Conservation (phyloP, 2,329 filamentous ascomycete species). For the Cercospora nicotianae region DNA sequence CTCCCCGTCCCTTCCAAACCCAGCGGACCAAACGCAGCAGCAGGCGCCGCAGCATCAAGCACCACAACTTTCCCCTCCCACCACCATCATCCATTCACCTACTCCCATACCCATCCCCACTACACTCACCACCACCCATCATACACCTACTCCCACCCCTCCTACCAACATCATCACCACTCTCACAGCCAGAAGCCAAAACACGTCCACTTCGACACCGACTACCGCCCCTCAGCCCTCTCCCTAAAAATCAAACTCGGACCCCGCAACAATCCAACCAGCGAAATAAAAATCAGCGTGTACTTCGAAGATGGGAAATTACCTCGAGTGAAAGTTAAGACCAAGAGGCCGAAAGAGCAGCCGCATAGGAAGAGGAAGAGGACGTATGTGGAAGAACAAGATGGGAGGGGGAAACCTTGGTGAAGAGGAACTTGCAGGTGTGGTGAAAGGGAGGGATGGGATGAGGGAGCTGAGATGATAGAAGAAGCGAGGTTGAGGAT, state of each 20-base stretch:
- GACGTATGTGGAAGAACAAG: constrained; percentile 68
- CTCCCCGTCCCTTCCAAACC: background rate
- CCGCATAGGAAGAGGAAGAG: constrained; percentile 20
- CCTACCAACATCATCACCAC: background rate
- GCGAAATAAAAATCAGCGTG: constrained; percentile 35
- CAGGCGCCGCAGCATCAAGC: background rate
- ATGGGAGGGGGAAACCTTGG: constrained; percentile 50
- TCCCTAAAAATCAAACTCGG: constrained; percentile 33
- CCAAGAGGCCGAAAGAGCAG: constrained; percentile 27
- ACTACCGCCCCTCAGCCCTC: constrained; percentile 31
- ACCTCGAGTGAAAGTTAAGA: constrained; percentile 35
- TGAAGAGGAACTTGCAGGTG: constrained; percentile 58
- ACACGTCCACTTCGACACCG: constrained; percentile 33
- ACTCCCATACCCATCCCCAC: background rate
- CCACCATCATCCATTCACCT: background rate
- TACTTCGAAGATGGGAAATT: constrained; percentile 32
- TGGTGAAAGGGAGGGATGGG: constrained; percentile 9
- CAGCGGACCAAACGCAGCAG: background rate
- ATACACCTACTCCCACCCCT: background rate
- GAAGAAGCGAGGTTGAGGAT: too few species aligned
- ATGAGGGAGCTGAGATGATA: background rate
- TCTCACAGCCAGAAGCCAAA: background rate
- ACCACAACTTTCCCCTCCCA: constrained; percentile 3
- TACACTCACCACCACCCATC: background rate
- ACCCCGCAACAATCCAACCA: constrained; percentile 29